Evolutionary conservation across 176 grass and related monocot genomes (phyloP).

Genomic region (Oryza longistaminata): DNA sequence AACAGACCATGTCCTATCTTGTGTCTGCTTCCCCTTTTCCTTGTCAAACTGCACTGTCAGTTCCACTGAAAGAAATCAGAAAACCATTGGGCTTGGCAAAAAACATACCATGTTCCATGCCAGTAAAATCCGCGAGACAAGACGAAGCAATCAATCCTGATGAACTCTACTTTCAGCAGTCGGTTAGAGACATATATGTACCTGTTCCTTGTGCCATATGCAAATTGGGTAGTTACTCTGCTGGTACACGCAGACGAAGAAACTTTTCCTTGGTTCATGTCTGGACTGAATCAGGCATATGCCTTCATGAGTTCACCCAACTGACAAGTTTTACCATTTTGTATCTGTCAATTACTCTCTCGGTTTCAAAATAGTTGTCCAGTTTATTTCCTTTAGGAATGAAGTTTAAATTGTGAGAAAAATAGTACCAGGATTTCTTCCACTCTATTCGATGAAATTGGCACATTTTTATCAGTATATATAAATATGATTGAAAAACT

Average conservation of each 20-base stretch:
- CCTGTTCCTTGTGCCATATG: background rate
- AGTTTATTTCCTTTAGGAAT: background rate
- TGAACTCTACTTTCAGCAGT: constrained; percentile 3
- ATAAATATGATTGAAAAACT: background rate
- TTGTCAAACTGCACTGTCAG: background rate
- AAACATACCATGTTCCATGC: background rate
- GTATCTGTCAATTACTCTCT: background rate
- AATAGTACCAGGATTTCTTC: too few species aligned
- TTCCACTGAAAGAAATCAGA: background rate
- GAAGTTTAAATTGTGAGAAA: background rate
- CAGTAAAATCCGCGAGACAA: constrained; percentile 13
- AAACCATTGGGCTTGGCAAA: background rate
- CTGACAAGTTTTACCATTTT: background rate
- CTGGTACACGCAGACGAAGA: background rate
- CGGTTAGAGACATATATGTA: constrained; percentile 13
- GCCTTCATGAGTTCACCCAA: background rate
- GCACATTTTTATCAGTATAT: background rate
- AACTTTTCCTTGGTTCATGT: background rate
- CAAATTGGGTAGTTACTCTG: background rate
- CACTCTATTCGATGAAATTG: too few species aligned
- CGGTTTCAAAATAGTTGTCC: background rate
- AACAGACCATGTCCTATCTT: background rate
- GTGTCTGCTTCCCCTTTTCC: background rate
- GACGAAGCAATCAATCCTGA: background rate
- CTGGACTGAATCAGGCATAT: background rate